Conservation (phyloP, 495 filamentous ascomycete genomes). For the Pseudotulostoma volvatum region DNA sequence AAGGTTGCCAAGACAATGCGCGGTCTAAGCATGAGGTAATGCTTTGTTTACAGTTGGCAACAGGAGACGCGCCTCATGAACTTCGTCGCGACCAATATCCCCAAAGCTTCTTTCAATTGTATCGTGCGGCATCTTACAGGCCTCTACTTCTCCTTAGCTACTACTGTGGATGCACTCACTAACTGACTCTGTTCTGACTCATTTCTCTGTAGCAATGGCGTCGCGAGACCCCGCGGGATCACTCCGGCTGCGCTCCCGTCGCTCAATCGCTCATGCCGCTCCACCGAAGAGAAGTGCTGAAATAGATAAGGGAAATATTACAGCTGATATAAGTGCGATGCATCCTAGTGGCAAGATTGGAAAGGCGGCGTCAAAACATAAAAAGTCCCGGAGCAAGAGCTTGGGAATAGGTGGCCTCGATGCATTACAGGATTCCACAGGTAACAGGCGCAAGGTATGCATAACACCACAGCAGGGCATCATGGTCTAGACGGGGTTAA, state of each 20-base stretch:
- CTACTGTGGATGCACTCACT: not conserved
- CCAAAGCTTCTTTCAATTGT: too few relatives aligned
- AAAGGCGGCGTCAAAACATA: constrained; percentile 21
- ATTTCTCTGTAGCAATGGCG: constrained; percentile 15
- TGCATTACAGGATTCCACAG: constrained; percentile 56
- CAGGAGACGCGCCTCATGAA: too few relatives aligned
- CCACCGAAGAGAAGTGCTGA: constrained; percentile 28
- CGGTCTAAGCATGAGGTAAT: too few relatives aligned
- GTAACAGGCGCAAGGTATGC: constrained; percentile 66
- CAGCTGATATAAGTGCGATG: constrained; percentile 36
- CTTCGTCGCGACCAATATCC: too few relatives aligned
- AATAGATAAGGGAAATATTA: constrained; percentile 58
- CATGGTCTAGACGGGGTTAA: not conserved
- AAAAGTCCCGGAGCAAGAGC: constrained; percentile 86
- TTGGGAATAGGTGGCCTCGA: constrained; percentile 83
- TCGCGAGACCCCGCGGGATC: constrained; percentile 25
- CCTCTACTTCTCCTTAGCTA: too few relatives aligned
- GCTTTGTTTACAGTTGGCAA: too few relatives aligned
- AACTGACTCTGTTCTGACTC: not conserved
- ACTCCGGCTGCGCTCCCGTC: constrained; percentile 44
- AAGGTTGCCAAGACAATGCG: too few relatives aligned
- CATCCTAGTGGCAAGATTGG: constrained; percentile 21
- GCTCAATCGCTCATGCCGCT: constrained; percentile 57
- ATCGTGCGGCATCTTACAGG: too few relatives aligned
- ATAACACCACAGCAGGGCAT: too few relatives aligned